A percentile compares a stretch with the other conserved stretches of the same genome.
These are phyloP conservation scores for Knoxia roxburghii DNA, from an alignment of 257 asterid genomes.

Conservation along the genomic window DNA sequence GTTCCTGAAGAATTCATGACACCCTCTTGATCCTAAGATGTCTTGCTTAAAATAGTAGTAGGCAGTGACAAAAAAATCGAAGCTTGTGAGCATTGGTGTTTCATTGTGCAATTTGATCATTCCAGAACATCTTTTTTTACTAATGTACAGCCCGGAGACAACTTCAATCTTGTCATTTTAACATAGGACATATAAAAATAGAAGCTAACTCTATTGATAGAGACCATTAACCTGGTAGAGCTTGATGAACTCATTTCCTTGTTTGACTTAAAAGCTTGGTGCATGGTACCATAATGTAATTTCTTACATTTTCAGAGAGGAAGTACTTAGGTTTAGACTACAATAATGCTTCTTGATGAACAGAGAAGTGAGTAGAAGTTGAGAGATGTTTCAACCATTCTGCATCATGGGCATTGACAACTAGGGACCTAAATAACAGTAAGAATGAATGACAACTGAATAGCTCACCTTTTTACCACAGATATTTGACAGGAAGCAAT, in stretches of 20 bases:
- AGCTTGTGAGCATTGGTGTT: too few species aligned
- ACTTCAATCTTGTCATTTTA: too few species aligned
- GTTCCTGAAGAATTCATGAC: neutral
- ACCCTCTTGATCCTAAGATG: neutral
- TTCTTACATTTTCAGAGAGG: neutral
- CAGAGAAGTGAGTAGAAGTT: neutral
- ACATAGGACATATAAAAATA: too few species aligned
- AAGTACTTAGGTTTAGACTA: neutral
- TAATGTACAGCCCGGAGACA: too few species aligned
- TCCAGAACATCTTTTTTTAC: too few species aligned
- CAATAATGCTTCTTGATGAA: conserved; percentile 1
- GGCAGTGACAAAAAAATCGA: neutral
- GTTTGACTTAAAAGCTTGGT: too few species aligned
- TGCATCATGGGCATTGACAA: neutral
- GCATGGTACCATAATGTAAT: neutral
- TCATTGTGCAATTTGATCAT: too few species aligned
- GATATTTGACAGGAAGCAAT: neutral
- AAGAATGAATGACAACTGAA: conserved; percentile 11
- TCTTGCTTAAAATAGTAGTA: neutral
- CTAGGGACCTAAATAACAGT: conserved; percentile 3
- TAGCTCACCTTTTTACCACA: neutral
- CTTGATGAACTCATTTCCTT: neutral
- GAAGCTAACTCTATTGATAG: too few species aligned
- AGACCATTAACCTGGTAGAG: neutral
- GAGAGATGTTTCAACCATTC: neutral